Evolutionary conservation across 768 basidiomycete species (phyloP).

Genomic region (Piloderma croceum): DNA sequence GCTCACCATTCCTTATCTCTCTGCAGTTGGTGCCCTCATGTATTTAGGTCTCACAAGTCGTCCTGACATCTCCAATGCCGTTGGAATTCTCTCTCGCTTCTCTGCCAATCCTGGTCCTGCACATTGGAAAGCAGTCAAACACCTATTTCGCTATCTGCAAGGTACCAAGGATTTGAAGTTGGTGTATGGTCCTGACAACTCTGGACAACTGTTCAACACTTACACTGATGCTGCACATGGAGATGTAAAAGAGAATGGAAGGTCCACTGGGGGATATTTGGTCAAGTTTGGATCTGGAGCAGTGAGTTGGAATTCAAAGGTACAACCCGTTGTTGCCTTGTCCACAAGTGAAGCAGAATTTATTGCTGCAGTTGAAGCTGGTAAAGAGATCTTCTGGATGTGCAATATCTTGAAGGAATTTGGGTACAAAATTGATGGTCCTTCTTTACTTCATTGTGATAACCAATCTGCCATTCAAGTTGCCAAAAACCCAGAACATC

Average conservation of each 20-base stretch:
- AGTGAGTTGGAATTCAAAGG: conserved; percentile 30
- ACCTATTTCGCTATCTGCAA: conserved; percentile 12
- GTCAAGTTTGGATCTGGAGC: conserved; percentile 25
- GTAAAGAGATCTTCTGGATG: conserved; percentile 25
- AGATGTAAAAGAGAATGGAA: conserved; percentile 12
- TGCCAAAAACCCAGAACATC: conserved; percentile 21
- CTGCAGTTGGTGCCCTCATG: conserved; percentile 8
- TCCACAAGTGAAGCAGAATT: conserved; percentile 37
- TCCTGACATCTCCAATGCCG: conserved; percentile 14
- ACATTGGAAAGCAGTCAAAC: conserved; percentile 13
- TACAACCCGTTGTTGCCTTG: conserved; percentile 27
- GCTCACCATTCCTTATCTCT: no score
- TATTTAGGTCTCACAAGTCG: conserved; percentile 10
- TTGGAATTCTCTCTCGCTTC: conserved; percentile 9
- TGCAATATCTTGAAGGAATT: conserved; percentile 19
- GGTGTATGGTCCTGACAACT: no score
- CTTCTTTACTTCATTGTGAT: conserved; percentile 18
- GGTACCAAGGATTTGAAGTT: no score
- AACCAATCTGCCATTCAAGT: conserved; percentile 25
- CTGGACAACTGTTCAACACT: conserved; percentile 7
- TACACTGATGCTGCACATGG: conserved; percentile 20
- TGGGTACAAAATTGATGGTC: conserved; percentile 4
- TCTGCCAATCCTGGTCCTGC: conserved; percentile 1
- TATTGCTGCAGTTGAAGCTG: conserved; percentile 21
- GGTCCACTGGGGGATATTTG: conserved; percentile 29